phyloP scores from a whole-genome alignment of 169 alveolate species.

The Plasmodium yoelii region DNA sequence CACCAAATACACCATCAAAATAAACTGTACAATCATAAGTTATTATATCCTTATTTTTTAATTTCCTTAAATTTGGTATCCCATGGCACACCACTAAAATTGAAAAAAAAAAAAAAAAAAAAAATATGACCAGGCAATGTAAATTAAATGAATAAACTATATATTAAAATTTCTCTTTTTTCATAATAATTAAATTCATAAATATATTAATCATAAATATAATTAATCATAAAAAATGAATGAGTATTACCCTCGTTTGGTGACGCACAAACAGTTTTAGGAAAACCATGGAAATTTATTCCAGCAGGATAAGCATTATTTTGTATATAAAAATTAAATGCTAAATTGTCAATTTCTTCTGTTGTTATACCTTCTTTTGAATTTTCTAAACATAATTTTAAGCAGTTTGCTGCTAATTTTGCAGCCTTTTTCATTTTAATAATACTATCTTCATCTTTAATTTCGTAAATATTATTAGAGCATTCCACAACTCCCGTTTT shows the following conservation, averaged over 20 bases:
- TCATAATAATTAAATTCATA: not conserved
- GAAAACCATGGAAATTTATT: slow-evolving; percentile 93
- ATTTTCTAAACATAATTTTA: slow-evolving; percentile 80
- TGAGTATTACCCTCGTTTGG: slow-evolving; percentile 89
- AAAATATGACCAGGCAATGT: slow-evolving; percentile 16
- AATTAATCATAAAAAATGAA: slow-evolving; percentile 1
- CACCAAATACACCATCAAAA: slow-evolving; percentile 92
- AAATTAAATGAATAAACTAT: not conserved
- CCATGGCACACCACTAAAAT: slow-evolving; percentile 92
- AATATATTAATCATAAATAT: not conserved
- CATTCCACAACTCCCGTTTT: slow-evolving; percentile 53
- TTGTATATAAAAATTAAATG: slow-evolving; percentile 89
- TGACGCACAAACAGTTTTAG: slow-evolving; percentile 93
- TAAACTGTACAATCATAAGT: slow-evolving; percentile 93
- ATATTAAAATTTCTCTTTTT: not conserved
- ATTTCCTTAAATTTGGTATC: slow-evolving; percentile 91
- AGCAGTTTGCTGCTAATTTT: slow-evolving; percentile 81
- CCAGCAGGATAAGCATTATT: slow-evolving; percentile 96
- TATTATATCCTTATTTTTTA: slow-evolving; percentile 90
- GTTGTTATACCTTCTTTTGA: slow-evolving; percentile 89
- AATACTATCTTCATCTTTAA: slow-evolving; percentile 77
- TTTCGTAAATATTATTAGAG: slow-evolving; percentile 77
- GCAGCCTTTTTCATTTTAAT: slow-evolving; percentile 82
- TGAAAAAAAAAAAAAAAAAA: slow-evolving; percentile 20
- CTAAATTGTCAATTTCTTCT: slow-evolving; percentile 91